phyloP scores from a whole-genome alignment of 2,329 filamentous ascomycete species.

The Aspergillus sp. region DNA sequence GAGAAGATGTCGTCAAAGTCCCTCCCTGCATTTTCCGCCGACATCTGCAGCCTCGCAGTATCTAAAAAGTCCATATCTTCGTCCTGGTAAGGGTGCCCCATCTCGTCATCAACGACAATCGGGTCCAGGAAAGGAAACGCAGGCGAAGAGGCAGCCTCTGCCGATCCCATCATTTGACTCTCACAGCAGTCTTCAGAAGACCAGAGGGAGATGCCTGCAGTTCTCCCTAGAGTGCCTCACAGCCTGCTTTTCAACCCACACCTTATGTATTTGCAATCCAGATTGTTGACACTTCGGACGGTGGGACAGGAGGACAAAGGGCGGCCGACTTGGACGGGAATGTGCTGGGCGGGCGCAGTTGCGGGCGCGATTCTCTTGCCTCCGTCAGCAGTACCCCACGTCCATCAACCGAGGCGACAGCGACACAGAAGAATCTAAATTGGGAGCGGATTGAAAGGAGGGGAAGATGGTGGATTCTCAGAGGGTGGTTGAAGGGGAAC shows the following conservation, averaged over 20 bases:
- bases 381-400: neutral
- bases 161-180: constrained; percentile 39
- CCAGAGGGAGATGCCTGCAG: constrained; percentile 14
- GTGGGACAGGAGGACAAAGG: neutral
- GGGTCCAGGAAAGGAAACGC: constrained; percentile 43
- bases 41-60: constrained; percentile 39
- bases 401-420: neutral
- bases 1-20: constrained; percentile 48
- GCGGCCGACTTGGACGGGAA: neutral
- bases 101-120: constrained; percentile 46
- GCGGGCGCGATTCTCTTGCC: constrained; percentile 5
- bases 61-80: constrained; percentile 48
- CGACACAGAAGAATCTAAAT: neutral
- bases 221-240: constrained; percentile 11
- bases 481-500: constrained; percentile 1
- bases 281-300: neutral
- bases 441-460: neutral
- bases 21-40: constrained; percentile 39
- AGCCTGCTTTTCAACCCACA: constrained; percentile 3
- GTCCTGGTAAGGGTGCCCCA: constrained; percentile 44
- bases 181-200: constrained; percentile 5
- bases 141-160: constrained; percentile 39
- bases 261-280: neutral
- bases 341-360: constrained; percentile 3
- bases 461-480: neutral